Evolutionary conservation across 441 rosid species (phyloP), one percentile per base, ranked within the genome.

Genomic region (Erodium moschatum): DNA sequence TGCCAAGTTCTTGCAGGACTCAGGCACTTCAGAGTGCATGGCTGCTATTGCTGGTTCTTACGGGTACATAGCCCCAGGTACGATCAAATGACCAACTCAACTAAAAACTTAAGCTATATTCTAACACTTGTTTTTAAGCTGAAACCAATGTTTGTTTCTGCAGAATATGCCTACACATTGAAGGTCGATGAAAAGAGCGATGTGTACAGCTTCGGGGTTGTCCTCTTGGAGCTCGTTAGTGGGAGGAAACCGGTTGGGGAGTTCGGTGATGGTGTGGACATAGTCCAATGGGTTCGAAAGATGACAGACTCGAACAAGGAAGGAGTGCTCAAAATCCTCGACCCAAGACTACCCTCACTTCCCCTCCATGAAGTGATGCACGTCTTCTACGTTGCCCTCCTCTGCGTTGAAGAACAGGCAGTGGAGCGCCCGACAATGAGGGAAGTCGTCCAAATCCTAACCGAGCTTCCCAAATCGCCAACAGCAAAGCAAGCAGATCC

Each of bases 161-260:
- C 87, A 93, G 98, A 93, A 33, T 93, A 93, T 71, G 98, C 98
- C 7, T 93, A 93, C 81, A 91, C 98, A 0, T 77, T 88, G 78
- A 90, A 89, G 85, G 98, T 91, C 1, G 98, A 93, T n/a, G 98
- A 93, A 85, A 93, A 93, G 88, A 93, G 98, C 48, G 98, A 93
- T 65, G 98, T 93, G 60, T 93, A 93, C 56, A 93, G 98, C 79
- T 93, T 87, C 18, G 98, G 97, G 2, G 98, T 93, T 4, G 98
- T 93, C 50, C 86, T 93, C 13, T 65, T 91, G 0, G 98, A 93
- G 65, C 95, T 93, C 0, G 85, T 93, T 61, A 76, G 86, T 0
- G 98, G 98, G 9, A 76, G 93, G 54, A 93, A 85, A 75, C 98
- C 97, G 0, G 98, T 93, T 0, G 98, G 98, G 7, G 98, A 93